Evolutionary conservation across 2,329 filamentous ascomycete species (phyloP), one percentile per base, ranked within the genome.

Genomic region (Aspergillus awamori): DNA sequence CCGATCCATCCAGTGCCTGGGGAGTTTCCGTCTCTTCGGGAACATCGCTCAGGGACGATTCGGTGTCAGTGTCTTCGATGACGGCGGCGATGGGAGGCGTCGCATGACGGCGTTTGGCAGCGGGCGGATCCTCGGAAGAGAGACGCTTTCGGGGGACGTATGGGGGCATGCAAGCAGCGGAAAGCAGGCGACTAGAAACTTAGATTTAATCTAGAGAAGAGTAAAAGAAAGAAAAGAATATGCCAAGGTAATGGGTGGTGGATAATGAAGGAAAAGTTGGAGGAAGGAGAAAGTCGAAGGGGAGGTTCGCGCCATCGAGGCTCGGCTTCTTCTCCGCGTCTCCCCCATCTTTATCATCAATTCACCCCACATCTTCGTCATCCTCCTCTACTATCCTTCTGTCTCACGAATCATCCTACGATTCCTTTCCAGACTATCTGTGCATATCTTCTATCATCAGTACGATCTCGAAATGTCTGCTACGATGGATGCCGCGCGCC

Each of bases 401-500:
- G 39, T 10, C 8, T 30, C 13, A 36, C 11, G 11, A 36, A 36
- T 10, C 33, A 48, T 30, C 24, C 13, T 52, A 39, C 33, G 2
- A 47, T 13, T 28, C 30, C 28, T 6, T 36, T 36, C 33, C 33
- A 36, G 11, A 36, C 33, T 36, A 36, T 36, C 33, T 36, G 33
- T 36, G 11, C 0, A 36, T 36, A 36, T 36, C 2, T 36, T 13
- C 33, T 36, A 36, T 36, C 33, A 36, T 11, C 4, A 36, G 10
- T 13, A 36, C 33, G 5, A 36, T 36, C 33, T 13, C 33, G 5
- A 36, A 11, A 43, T 48, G 57, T 22, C 38, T 36, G 39, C 41
- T 39, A 59, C 17, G 6, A 75, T 75, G 72, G 70, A 71, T 17
- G 86, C 89, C 49, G 88, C 92, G 49, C 87, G 87, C 65, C 83